Evolutionary conservation across 2,329 filamentous ascomycete genomes (phyloP).

Genomic region (Aspergillus tamarii): DNA sequence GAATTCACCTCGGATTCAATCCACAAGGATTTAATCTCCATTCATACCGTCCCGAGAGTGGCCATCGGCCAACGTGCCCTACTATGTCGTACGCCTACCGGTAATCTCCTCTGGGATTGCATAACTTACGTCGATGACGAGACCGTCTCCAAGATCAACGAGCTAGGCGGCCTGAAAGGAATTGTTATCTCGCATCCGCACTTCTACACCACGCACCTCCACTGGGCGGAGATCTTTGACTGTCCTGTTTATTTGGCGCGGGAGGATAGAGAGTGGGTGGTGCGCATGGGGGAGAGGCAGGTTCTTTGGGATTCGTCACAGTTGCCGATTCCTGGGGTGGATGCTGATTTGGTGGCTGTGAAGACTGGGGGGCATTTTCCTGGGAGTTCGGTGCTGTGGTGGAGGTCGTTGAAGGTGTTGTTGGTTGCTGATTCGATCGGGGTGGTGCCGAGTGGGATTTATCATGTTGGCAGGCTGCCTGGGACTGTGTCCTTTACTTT

Average conservation of each 20-base stretch:
- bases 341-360: slow-evolving; percentile 60
- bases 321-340: slow-evolving; percentile 26
- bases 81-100: slow-evolving; percentile 64
- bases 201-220: slow-evolving; percentile 75
- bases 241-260: slow-evolving; percentile 71
- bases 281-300: slow-evolving; percentile 40
- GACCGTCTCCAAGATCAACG: slow-evolving; percentile 61
- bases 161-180: slow-evolving; percentile 67
- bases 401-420: slow-evolving; percentile 62
- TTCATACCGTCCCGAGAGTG: slow-evolving; percentile 55
- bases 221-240: slow-evolving; percentile 70
- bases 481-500: slow-evolving; percentile 64
- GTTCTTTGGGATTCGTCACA: slow-evolving; percentile 38
- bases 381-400: slow-evolving; percentile 70
- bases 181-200: slow-evolving; percentile 82
- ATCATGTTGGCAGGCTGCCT: slow-evolving; percentile 37
- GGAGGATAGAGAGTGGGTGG: slow-evolving; percentile 70
- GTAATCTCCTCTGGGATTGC: slow-evolving; percentile 81
- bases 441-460: slow-evolving; percentile 59
- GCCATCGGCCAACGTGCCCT: slow-evolving; percentile 77
- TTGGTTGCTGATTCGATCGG: slow-evolving; percentile 78
- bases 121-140: slow-evolving; percentile 69
- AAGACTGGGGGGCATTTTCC: slow-evolving; percentile 81
- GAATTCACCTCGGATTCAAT: slow-evolving; percentile 22
- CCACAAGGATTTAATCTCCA: slow-evolving; percentile 26